phyloP scores from a whole-genome alignment of 2,329 filamentous ascomycete genomes.

The Pestalotiopsis sp. region DNA sequence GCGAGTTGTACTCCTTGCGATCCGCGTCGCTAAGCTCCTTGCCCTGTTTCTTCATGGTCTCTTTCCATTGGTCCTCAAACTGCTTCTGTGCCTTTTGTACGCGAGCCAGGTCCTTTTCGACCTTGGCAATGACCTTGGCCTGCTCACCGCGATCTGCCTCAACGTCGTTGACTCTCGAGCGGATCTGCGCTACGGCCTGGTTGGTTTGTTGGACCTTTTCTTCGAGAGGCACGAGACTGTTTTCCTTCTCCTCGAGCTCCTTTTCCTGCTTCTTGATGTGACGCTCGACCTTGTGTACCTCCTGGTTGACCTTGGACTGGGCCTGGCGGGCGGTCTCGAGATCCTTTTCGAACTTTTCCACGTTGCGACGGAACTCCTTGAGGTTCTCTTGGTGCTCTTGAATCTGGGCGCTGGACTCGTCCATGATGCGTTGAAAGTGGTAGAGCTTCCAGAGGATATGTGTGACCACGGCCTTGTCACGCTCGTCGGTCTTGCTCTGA shows the following conservation, averaged over 20 bases:
- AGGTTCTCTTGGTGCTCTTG: conserved; percentile 92
- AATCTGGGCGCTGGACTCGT: conserved; percentile 87
- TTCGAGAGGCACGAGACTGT: conserved; percentile 83
- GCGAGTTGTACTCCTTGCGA: conserved; percentile 83
- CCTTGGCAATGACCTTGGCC: conserved; percentile 66
- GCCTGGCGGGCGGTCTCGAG: conserved; percentile 82
- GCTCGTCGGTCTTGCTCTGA: conserved; percentile 85
- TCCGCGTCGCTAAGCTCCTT: conserved; percentile 84
- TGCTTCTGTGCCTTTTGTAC: conserved; percentile 89
- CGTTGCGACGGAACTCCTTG: conserved; percentile 86
- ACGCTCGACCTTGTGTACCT: conserved; percentile 80
- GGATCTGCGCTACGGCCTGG: conserved; percentile 68
- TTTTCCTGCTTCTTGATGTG: conserved; percentile 85
- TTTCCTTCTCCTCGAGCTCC: conserved; percentile 83
- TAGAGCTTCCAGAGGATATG: conserved; percentile 97
- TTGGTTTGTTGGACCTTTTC: conserved; percentile 86
- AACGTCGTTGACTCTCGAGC: conserved; percentile 69
- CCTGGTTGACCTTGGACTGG: conserved; percentile 75
- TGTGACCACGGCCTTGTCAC: conserved; percentile 87
- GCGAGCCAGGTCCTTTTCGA: conserved; percentile 76
- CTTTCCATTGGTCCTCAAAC: conserved; percentile 86
- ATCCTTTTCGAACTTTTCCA: conserved; percentile 79
- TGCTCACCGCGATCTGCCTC: conserved; percentile 77
- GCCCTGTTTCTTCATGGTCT: conserved; percentile 83
- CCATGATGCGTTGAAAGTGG: conserved; percentile 91